Evolutionary conservation across 371 early-diverging fungal species (phyloP), one percentile per base, ranked within the genome.

Genomic region (Nematocida parisii): DNA sequence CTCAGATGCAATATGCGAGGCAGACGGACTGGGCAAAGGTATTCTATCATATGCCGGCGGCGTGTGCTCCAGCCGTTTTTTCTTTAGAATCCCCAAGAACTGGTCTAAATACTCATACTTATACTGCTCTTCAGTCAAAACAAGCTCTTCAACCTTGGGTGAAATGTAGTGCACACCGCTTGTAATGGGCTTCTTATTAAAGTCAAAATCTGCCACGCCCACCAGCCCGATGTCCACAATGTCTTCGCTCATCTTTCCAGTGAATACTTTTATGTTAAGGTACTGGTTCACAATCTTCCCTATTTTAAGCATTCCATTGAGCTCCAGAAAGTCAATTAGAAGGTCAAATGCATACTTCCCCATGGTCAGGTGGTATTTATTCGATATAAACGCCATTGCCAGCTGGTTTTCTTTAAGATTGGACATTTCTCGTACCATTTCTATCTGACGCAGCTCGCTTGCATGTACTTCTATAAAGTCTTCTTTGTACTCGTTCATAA

Each of bases 281-380:
- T 93, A 90, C 85, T 94, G 93, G 85, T 95, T 96, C 52, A 96
- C 90, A n/a, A 97, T 89, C 73, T 93, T 90, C 82, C 95, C 89
- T 72, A 98, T 85, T 50, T 93, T 89, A 81, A 91, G 90, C 75
- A 91, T 90, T 75, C 92, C 90, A 86, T 93, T 93, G 71, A 94
- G 94, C 87, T 95, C 93, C 71, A 97, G 86, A 86, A 92, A 97
- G 58, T 91, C 89, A 60, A 96, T 86, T 71, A 98, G 90, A 5
- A 99, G 90, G 86, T 94, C 93, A 82, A 92, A 93, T 0, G 95
- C 92, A 54, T 93, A 93, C 39, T 91, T 88, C 47, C 92, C 90
- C 92, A 98, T 91, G 6, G 90, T 88, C 42, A 97, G 81, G 61
- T 89, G 89, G 88, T 95, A 98, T 84, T 94, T 93, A 87, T 92